phyloP scores from a whole-genome alignment of 768 basidiomycete genomes.

The Agaricus bisporus region DNA sequence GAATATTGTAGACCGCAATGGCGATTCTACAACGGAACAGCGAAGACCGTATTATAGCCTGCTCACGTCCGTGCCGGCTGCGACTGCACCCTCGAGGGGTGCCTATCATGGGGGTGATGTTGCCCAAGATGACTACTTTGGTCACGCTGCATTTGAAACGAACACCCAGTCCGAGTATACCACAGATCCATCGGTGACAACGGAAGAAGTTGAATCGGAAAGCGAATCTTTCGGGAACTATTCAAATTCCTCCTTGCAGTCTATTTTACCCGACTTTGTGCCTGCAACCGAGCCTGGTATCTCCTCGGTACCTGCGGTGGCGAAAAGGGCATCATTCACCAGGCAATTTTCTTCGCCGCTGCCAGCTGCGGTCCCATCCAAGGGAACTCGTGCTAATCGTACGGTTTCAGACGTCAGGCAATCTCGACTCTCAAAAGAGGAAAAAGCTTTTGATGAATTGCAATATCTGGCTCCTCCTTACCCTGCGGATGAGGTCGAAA shows the following conservation, averaged over 20 bases:
- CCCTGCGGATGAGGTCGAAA: constrained; percentile 79
- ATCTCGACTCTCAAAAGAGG: constrained; percentile 57
- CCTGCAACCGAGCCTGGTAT: constrained; percentile 15
- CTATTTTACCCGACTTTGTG: constrained; percentile 9
- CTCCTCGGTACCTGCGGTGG: constrained; percentile 38
- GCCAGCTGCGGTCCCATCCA: constrained; percentile 32
- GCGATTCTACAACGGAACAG: not conserved
- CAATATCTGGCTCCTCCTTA: constrained; percentile 76
- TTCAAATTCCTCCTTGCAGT: not conserved
- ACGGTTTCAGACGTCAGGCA: constrained; percentile 27
- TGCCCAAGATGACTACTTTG: constrained; percentile 14
- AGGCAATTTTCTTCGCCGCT: constrained; percentile 64
- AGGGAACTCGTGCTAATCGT: constrained; percentile 26
- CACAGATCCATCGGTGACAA: not conserved
- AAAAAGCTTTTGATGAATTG: constrained; percentile 55
- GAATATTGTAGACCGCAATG: not conserved
- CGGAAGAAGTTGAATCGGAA: not conserved
- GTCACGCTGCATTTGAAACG: not conserved
- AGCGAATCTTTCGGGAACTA: not conserved
- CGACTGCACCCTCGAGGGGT: constrained; percentile 17
- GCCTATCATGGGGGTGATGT: not conserved
- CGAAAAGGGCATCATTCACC: constrained; percentile 47
- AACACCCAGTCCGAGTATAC: not conserved
- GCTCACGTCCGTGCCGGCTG: constrained; percentile 14
- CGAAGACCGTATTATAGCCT: constrained; percentile 2